Evolutionary conservation across 2,329 filamentous ascomycete species (phyloP).

Genomic region (Aspergillus tamarii): DNA sequence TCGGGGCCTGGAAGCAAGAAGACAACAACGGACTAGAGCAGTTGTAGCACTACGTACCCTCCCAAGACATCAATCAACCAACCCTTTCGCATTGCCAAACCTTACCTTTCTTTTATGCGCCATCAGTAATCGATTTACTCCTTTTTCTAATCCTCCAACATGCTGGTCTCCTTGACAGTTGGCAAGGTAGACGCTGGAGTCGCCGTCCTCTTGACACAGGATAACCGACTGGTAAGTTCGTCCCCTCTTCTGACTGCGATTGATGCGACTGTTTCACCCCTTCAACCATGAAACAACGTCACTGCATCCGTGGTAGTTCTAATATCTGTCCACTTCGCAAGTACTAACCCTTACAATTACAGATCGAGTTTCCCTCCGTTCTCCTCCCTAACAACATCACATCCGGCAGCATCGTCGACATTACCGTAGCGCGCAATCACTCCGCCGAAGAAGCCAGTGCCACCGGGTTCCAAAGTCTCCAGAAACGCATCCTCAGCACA

Average conservation of each 20-base stretch:
- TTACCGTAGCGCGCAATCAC: constrained; percentile 87
- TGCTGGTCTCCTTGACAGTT: constrained; percentile 97
- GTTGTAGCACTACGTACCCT: background rate
- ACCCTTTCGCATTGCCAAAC: constrained; percentile 12
- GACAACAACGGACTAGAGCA: constrained; percentile 20
- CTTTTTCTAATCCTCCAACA: constrained; percentile 46
- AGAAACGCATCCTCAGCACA: constrained; percentile 81
- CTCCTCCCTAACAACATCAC: constrained; percentile 93
- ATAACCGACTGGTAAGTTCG: constrained; percentile 84
- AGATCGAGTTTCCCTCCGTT: constrained; percentile 99
- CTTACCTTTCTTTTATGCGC: constrained; percentile 7
- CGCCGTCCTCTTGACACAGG: constrained; percentile 92
- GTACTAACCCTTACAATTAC: constrained; percentile 14
- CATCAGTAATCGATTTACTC: constrained; percentile 1
- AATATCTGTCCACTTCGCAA: background rate
- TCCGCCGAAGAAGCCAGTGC: constrained; percentile 75
- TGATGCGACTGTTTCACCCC: constrained; percentile 8
- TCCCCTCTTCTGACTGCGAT: constrained; percentile 13
- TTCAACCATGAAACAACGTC: background rate
- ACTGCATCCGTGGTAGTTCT: background rate
- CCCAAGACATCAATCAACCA: constrained; percentile 10
- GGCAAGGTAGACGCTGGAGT: constrained; percentile 99
- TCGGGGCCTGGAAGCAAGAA: constrained; percentile 7
- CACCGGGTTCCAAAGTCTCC: constrained; percentile 78
- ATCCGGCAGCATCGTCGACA: constrained; percentile 96